phyloP scores from a whole-genome alignment of 495 filamentous ascomycete genomes.

The Hyaloscypha finlandica region DNA sequence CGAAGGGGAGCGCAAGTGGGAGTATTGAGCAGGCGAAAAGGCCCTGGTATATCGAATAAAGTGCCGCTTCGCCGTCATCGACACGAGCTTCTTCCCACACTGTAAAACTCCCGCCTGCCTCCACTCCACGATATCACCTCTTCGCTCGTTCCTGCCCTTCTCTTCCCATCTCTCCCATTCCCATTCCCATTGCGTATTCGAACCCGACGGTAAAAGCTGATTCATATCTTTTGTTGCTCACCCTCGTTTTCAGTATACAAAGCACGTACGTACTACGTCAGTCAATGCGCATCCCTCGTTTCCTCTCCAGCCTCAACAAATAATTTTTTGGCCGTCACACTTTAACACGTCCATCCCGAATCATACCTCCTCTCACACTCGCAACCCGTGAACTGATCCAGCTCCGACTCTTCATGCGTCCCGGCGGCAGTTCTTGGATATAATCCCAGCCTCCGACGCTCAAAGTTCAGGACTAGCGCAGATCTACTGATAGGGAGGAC shows the following conservation, averaged over 20 bases:
- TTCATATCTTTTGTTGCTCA: neutral
- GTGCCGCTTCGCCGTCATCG: neutral
- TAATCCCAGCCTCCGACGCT: constrained; percentile 13
- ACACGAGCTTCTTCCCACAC: neutral
- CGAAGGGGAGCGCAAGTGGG: neutral
- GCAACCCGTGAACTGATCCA: neutral
- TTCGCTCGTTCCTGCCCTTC: neutral
- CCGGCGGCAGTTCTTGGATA: neutral
- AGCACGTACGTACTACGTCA: neutral
- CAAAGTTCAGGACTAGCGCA: constrained; percentile 8
- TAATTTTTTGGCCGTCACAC: neutral
- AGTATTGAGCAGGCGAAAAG: neutral
- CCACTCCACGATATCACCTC: neutral
- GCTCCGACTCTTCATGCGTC: neutral
- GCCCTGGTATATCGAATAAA: neutral
- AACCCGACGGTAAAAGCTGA: neutral
- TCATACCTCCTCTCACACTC: neutral
- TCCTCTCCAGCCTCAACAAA: neutral
- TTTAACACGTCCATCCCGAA: neutral
- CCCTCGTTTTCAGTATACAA: neutral
- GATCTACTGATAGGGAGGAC: constrained; percentile 2
- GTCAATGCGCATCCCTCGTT: neutral
- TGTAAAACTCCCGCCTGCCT: neutral
- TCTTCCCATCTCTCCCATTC: neutral
- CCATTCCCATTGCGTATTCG: neutral